Percentiles rank a stretch among this genome's conserved stretches.
Conservation (phyloP, 164 flowering plant genomes). For the Aristolochia contorta region DNA sequence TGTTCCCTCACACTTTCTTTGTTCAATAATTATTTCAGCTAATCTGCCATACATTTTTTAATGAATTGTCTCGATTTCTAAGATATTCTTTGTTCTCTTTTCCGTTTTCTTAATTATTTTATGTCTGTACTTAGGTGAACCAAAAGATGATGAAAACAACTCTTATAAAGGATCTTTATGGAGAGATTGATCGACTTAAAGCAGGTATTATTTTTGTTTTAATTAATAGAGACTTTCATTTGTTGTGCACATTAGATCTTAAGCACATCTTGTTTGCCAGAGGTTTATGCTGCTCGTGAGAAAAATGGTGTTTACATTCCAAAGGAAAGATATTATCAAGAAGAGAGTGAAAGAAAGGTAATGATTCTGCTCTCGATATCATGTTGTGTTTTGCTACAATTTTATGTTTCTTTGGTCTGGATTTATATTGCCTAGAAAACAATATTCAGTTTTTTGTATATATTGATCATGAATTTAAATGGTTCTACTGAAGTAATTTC, state of each 20-base stretch:
- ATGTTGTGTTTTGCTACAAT: neutral
- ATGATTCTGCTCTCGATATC: neutral
- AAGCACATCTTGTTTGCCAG: slow-evolving; percentile 19
- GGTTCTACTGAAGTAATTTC: too few relatives aligned
- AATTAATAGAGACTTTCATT: neutral
- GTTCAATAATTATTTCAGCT: too few relatives aligned
- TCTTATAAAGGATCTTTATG: slow-evolving; percentile 92
- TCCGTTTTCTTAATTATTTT: too few relatives aligned
- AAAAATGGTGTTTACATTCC: slow-evolving; percentile 97
- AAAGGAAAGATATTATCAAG: slow-evolving; percentile 85
- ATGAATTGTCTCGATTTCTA: too few relatives aligned
- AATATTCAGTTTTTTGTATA: neutral
- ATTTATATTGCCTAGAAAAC: neutral
- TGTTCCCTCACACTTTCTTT: too few relatives aligned
- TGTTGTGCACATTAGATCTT: neutral
- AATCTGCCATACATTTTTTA: too few relatives aligned
- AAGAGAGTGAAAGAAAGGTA: slow-evolving; percentile 94
- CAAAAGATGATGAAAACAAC: slow-evolving; percentile 98
- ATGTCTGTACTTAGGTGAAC: slow-evolving; percentile 47
- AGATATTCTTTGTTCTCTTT: too few relatives aligned
- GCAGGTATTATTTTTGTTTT: slow-evolving; percentile 40
- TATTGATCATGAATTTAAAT: too few relatives aligned
- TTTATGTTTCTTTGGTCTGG: neutral
- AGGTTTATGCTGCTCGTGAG: slow-evolving; percentile 95
- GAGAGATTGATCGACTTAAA: slow-evolving; percentile 94